These are phyloP conservation scores for Aspergillus sergii DNA, from an alignment of 2,329 filamentous ascomycete species.

Conservation along the genomic window DNA sequence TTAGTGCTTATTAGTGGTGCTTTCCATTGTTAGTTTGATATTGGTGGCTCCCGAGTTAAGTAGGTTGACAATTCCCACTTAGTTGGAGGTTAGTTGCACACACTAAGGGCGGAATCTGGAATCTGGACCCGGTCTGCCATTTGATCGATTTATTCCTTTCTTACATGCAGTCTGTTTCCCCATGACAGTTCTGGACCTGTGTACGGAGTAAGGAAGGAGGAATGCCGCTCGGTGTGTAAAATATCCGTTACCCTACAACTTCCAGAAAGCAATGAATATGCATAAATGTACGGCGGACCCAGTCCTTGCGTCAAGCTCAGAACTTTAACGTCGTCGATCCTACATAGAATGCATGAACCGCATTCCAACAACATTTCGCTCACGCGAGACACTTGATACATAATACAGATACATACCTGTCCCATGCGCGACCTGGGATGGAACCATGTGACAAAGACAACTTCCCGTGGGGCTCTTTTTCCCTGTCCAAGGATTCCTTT, in stretches of 20 bases:
- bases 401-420: background rate
- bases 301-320: background rate
- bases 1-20: conserved; percentile 2
- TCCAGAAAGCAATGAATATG: background rate
- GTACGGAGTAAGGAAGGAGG: background rate
- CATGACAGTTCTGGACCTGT: background rate
- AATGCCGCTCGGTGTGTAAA: background rate
- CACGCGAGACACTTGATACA: background rate
- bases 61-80: conserved; percentile 1
- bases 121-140: background rate
- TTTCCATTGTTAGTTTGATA: background rate
- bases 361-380: background rate
- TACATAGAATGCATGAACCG: background rate
- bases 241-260: background rate
- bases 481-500: background rate
- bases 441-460: background rate
- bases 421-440: background rate
- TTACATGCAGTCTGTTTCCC: background rate
- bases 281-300: background rate
- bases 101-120: background rate
- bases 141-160: background rate
- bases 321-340: background rate
- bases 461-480: background rate
- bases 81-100: background rate
- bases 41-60: conserved; percentile 1